Evolutionary conservation across 1,284 basidiomycete genomes (phyloP).

Genomic region (Marasmius tenuissimus): DNA sequence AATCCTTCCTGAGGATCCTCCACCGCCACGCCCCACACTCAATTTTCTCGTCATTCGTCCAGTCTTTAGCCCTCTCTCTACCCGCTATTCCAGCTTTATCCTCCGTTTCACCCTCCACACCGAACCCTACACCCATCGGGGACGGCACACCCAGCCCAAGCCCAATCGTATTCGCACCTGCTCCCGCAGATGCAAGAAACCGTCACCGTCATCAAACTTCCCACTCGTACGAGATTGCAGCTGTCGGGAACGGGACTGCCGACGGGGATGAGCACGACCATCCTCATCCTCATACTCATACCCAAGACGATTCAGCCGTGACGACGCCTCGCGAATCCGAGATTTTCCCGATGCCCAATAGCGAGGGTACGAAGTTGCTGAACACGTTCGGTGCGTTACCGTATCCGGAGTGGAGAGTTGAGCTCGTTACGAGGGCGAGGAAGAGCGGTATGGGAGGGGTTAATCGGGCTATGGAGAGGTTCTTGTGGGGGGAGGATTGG

Average conservation of each 20-base stretch:
- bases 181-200: background rate
- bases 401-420: slow-evolving; percentile 64
- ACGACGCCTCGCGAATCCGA: background rate
- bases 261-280: too few species aligned
- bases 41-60: slow-evolving; percentile 47
- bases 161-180: slow-evolving; percentile 1
- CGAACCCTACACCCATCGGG: background rate
- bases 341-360: background rate
- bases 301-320: background rate
- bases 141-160: background rate
- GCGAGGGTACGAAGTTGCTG: background rate
- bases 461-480: slow-evolving; percentile 49
- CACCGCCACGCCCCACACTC: slow-evolving; percentile 50
- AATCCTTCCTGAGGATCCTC: slow-evolving; percentile 57
- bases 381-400: slow-evolving; percentile 38
- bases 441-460: slow-evolving; percentile 56
- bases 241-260: background rate
- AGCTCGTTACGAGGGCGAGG: slow-evolving; percentile 47
- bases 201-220: background rate
- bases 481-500: slow-evolving; percentile 30
- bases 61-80: slow-evolving; percentile 18
- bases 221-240: background rate
- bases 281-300: too few species aligned
- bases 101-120: slow-evolving; percentile 11
- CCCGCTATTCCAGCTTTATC: slow-evolving; percentile 22